Evolutionary conservation across 2,329 filamentous ascomycete species (phyloP), one percentile per base, ranked within the genome.

Genomic region (Septoria linicola): DNA sequence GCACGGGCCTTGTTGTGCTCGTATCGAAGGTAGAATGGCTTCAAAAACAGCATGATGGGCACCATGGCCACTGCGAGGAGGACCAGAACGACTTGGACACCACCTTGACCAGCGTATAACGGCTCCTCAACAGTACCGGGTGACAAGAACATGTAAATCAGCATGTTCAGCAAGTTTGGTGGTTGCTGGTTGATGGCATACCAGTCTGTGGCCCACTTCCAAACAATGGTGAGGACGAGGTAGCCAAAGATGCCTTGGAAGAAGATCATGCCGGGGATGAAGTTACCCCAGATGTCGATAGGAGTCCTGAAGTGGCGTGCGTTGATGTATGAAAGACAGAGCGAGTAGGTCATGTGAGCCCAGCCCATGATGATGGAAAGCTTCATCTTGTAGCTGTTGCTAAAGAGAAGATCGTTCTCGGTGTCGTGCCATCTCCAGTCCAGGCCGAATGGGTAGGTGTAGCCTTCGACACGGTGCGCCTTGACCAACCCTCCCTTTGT

Each of bases 341-440:
- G 82, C 14, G 93, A 97, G 75, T 96, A 99, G 2, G 93, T 99
- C 93, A 99, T 99, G 76, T 96, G 91, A 53, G 83, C 83, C 93
- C 95, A 99, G 70, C 95, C 93, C 59, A 99, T 81, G 60, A 99
- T 82, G 68, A 99, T 96, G 76, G 89, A 95, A 74, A 99, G 88
- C 80, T 99, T 99, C 93, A 99, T 99, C 84, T 99, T 99, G 81
- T 93, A 95, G 73, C 88, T 95, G 85, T 99, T 99, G 70, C 83
- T 87, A 76, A 99, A 99, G 42, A 99, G 81, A 16, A 99, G 80
- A 55, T 95, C 87, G 66, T 99, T 99, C 65, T 97, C 92, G 10
- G 90, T 87, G 54, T 87, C 90, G 70, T 99, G 95, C 93, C 93
- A 99, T 66, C 86, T 88, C 84, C 86, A 96, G 68, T 99, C 93